These are phyloP conservation scores for Triangularia setosa DNA, from an alignment of 2,329 filamentous ascomycete genomes.

Conservation along the genomic window DNA sequence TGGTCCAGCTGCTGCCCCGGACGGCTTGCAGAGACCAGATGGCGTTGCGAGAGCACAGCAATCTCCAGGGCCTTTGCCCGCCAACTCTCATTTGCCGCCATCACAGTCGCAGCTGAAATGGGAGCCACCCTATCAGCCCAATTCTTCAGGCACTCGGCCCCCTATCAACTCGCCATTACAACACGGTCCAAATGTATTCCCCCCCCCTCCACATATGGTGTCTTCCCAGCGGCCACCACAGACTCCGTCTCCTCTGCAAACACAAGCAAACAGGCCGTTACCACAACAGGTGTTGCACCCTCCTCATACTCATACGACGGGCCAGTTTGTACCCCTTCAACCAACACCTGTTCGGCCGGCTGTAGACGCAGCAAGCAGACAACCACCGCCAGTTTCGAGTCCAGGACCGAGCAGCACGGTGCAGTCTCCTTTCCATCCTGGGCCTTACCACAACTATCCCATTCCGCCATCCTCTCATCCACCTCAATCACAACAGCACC, in stretches of 20 bases:
- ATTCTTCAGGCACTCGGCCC: constrained; percentile 7
- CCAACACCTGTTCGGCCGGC: constrained; percentile 29
- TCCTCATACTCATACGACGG: constrained; percentile 25
- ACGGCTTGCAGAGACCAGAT: constrained; percentile 35
- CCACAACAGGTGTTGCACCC: constrained; percentile 19
- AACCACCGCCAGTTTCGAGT: constrained; percentile 5
- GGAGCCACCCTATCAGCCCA: constrained; percentile 40
- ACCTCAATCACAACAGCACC: constrained; percentile 8
- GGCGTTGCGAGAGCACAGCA: constrained; percentile 30
- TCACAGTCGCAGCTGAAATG: constrained; percentile 36
- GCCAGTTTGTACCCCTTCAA: constrained; percentile 35
- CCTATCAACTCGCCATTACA: constrained; percentile 2
- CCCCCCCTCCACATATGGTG: constrained; percentile 6
- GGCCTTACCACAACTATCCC: constrained; percentile 13
- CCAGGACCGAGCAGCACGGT: constrained; percentile 1
- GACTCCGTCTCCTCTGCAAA: constrained; percentile 16
- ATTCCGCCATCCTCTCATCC: constrained; percentile 16
- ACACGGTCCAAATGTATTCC: neutral
- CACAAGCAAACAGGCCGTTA: constrained; percentile 16
- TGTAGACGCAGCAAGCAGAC: constrained; percentile 12
- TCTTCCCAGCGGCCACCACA: constrained; percentile 13
- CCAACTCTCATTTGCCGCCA: constrained; percentile 25
- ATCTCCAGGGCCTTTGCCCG: constrained; percentile 23
- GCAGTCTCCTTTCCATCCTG: constrained; percentile 13
- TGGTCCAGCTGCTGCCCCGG: constrained; percentile 28